Evolutionary conservation across 2,329 filamentous ascomycete genomes (phyloP), one percentile per base, ranked within the genome.

Genomic region (Cercospora janseana): DNA sequence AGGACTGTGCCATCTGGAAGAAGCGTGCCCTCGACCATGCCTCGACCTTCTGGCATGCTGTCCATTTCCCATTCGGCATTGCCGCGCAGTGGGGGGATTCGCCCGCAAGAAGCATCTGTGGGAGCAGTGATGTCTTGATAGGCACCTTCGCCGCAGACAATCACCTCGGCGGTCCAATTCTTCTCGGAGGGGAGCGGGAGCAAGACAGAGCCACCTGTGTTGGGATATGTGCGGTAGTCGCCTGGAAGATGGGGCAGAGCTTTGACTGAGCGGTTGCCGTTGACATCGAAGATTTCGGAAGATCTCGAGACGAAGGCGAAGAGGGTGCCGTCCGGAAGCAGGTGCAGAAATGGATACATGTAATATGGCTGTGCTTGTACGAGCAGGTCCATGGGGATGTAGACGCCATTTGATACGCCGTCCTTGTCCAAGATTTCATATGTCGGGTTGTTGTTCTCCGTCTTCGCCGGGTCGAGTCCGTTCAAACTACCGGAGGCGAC

Each of bases 91-190:
- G 83, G 83, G 8, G 76, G 70, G 42, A 79, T 83, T 29, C 75
- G 77, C 13, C 83, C 79, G 61, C 83, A 87, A 67, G 85, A 86
- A 9, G 75, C 72, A 4, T 76, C 80, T 10, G 75, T 79, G n/a
- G 78, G 79, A 20, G 78, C 78, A 1, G 81, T 81, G 46, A 81
- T 75, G 56, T 80, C 79, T 64, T 82, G 79, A 61, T 80, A 81
- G 38, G 78, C 74, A 49, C 80, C 80, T 20, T 83, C 83, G 56
- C 84, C 84, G 55, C 83, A 87, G 55, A 86, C 74, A 31, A 87
- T 70, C 8, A 87, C 66, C 0, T 85, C 70, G 2, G 80, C 77
- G 32, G 79, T 78, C 61, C 80, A 15, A 6, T 81, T 79, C 1
- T 70, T 76, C 1, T 81, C 81, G 0, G 80, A 79, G 43, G 76